These are phyloP conservation scores for Neoscytalidium dimidiatum DNA, from an alignment of 2,329 filamentous ascomycete genomes.

Conservation along the genomic window DNA sequence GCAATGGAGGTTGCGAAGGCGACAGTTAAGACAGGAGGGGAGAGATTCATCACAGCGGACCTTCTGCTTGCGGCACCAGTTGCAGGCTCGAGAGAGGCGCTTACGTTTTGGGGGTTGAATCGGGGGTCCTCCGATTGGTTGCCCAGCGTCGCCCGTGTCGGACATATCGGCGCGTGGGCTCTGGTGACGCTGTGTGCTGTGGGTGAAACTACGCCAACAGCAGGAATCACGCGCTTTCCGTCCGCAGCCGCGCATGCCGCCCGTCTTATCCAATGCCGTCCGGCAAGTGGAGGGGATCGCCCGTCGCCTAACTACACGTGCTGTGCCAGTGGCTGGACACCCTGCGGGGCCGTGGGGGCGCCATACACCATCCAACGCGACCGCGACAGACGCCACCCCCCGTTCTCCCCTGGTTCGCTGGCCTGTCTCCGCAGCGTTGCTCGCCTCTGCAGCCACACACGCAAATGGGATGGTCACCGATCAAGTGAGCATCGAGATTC, in stretches of 20 bases:
- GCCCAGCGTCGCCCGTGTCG: background rate
- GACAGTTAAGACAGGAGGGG: slow-evolving; percentile 19
- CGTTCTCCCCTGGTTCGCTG: background rate
- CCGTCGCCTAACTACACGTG: background rate
- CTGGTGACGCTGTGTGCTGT: background rate
- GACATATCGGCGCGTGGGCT: slow-evolving; percentile 6
- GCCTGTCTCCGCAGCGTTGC: background rate
- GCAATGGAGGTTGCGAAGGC: slow-evolving; percentile 17
- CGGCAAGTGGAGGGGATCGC: slow-evolving; percentile 1
- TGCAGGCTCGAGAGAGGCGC: slow-evolving; percentile 23
- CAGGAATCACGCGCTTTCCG: background rate
- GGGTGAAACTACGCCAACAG: too few species aligned
- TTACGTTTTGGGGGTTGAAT: slow-evolving; percentile 14
- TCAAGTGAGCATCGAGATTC: background rate
- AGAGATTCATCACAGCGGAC: slow-evolving; percentile 23
- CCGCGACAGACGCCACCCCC: background rate
- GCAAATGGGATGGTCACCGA: background rate
- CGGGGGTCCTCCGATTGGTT: slow-evolving; percentile 3
- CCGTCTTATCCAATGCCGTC: slow-evolving; percentile 6
- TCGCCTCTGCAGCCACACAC: background rate
- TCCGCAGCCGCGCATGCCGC: slow-evolving; percentile 1
- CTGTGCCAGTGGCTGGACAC: background rate
- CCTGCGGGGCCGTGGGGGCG: background rate
- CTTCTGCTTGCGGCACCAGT: slow-evolving; percentile 22
- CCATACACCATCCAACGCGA: background rate